Conservation (phyloP, 2,329 filamentous ascomycete species). For the Microascus cirrosus region DNA sequence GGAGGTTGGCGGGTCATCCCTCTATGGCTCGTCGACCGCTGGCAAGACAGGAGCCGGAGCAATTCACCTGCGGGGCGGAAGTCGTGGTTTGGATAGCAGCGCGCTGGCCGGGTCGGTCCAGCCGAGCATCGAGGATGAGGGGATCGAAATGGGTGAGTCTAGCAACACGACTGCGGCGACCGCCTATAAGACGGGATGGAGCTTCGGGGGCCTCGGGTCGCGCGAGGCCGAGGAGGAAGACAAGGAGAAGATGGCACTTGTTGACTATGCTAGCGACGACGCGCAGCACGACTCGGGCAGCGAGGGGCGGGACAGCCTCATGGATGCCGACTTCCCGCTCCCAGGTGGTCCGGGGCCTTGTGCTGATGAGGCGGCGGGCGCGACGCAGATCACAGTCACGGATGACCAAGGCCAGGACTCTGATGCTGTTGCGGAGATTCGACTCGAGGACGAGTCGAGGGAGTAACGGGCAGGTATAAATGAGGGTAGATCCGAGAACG, state of each 20-base stretch:
- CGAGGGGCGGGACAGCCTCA: slow-evolving; percentile 14
- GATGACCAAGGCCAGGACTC: slow-evolving; percentile 3
- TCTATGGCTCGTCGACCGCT: slow-evolving; percentile 84
- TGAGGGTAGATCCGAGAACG: background rate
- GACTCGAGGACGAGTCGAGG: slow-evolving; percentile 6
- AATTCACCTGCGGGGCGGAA: slow-evolving; percentile 48
- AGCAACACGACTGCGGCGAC: slow-evolving; percentile 16
- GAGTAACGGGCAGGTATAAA: background rate
- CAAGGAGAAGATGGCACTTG: slow-evolving; percentile 16
- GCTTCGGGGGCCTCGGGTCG: slow-evolving; percentile 26
- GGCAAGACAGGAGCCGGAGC: slow-evolving; percentile 61
- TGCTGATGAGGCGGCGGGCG: background rate
- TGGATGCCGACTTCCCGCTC: slow-evolving; percentile 8
- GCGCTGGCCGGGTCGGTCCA: slow-evolving; percentile 16
- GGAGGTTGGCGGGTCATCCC: slow-evolving; percentile 74
- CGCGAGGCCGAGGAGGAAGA: slow-evolving; percentile 12
- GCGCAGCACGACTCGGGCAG: slow-evolving; percentile 28
- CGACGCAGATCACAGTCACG: background rate
- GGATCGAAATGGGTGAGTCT: slow-evolving; percentile 22
- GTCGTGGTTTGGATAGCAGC: background rate
- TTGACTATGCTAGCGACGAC: slow-evolving; percentile 29
- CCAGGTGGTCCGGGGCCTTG: slow-evolving; percentile 5
- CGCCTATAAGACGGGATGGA: slow-evolving; percentile 30
- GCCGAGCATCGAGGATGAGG: slow-evolving; percentile 38
- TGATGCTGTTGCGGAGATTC: slow-evolving; percentile 7